Evolutionary conservation across 2,329 filamentous ascomycete genomes (phyloP), one percentile per base, ranked within the genome.

Genomic region (Aspergillus proliferans): DNA sequence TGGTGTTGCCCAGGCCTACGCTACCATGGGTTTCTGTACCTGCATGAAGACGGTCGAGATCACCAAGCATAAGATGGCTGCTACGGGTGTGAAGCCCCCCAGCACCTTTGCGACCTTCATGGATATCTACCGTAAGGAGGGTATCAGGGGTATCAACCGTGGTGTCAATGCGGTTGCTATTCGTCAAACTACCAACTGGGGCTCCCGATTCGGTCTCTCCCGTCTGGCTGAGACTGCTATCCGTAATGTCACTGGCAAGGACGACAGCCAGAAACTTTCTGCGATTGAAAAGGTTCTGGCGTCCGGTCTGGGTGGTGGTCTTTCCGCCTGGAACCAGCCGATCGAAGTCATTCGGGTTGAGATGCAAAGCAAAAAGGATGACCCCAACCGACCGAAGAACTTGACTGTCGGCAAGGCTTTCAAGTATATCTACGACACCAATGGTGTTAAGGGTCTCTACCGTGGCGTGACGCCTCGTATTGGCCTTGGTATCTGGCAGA

Each of bases 11-110:
- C 93, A 98, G 77, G 93, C 93, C 52, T 98, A 98, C 72, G 93
- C 93, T 58, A 98, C 93, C 71, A 98, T 98, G 92, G 93, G 93
- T 61, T 98, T 98, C 84, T 98, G 93, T 77, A 98, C 93, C 54
- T 98, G 93, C 83, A 98, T 98, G 93, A 98, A 98, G 85, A 98
- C 93, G 56, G 93, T 97, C 59, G 93, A 98, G 75, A 98, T 98
- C 75, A 98, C 93, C 68, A 94, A 96, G 77, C 87, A 93, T 80
- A 97, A 97, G 82, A 79, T 93, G 67, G 90, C 88, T 12, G 85
- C 88, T 30, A 59, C 83, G 40, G 93, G 93, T 61, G 83, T 85
- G 58, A 88, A 89, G 76, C 88, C 89, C 21, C 87, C 84, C n/a
- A 84, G 88, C 64, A 97, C 93, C 58, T 94, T 95, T 72, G 81